These are phyloP conservation scores for Ceriops zippeliana DNA, from an alignment of 345 rosid species.

Conservation along the genomic window DNA sequence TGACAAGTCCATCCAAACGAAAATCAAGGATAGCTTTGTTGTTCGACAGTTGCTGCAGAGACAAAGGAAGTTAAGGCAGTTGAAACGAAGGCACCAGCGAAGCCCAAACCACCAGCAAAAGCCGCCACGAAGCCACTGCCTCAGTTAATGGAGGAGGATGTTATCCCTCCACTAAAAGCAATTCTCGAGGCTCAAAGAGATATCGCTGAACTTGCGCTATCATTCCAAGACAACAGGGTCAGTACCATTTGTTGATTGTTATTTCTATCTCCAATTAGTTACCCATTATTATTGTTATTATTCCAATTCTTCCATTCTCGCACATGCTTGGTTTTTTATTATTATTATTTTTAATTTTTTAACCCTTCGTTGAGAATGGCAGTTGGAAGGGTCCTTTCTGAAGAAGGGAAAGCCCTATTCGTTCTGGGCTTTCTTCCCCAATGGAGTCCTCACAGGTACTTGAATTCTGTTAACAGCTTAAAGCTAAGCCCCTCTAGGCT, in stretches of 20 bases:
- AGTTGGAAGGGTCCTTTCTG: constrained; percentile 79
- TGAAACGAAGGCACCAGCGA: constrained; percentile 34
- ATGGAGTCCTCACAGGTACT: constrained; percentile 63
- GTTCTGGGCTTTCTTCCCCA: constrained; percentile 94
- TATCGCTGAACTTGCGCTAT: constrained; percentile 55
- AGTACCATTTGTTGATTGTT: neutral
- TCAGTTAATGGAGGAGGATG: constrained; percentile 84
- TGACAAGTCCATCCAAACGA: neutral
- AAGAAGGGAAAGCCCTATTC: constrained; percentile 54
- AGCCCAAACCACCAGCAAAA: constrained; percentile 68
- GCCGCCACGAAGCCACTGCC: constrained; percentile 58
- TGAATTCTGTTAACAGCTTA: neutral
- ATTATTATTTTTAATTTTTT: too few species aligned
- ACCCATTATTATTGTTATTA: neutral
- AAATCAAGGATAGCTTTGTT: neutral
- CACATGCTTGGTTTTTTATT: neutral
- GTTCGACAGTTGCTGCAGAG: constrained; percentile 40
- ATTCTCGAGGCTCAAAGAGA: constrained; percentile 68
- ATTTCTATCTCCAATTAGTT: neutral
- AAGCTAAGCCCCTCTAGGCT: too few species aligned
- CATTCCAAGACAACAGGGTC: constrained; percentile 77
- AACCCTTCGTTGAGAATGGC: constrained; percentile 1
- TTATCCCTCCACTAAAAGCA: constrained; percentile 66
- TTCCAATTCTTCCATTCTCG: neutral
- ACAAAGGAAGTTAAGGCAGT: constrained; percentile 42